Base-by-base conservation (phyloP, 108 stramenopile species). In the Hondaea fermentalgiana region DNA sequence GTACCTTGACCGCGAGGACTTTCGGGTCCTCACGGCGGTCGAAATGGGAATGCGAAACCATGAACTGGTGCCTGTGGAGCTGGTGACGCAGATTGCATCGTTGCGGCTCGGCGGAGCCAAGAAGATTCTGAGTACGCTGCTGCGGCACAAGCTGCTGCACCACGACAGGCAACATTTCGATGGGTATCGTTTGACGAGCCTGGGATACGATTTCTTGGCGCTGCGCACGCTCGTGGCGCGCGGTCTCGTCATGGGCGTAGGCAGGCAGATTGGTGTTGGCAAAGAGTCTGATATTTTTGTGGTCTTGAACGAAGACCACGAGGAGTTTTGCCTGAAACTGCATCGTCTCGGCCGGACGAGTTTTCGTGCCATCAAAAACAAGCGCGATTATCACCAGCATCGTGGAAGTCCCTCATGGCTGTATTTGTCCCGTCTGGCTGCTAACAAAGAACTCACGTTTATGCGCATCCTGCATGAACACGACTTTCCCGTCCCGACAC, bases 1-100 rank as follows among this genome's bases (percentile, higher is more conserved):
- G 59, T 90, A 93, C 88, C 8, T 94, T 47, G 91, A 59, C 45
- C 92, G 93, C 89, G 93, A 94, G 47, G 98, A 99, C 94, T 98
- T 95, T 90, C 95, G 98, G 8, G 98, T 99, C 72, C 94, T 99
- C 19, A 96, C 96, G 57, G 99, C 98, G 19, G 95, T 98, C 35
- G 99, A 99, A 93, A 94, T 96, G 91, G 98, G 98, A 35, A 98
- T 98, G 99, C 94, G 95, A 87, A 95, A 95, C 76, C 98, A 98
- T 89, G 94, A 94, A 25, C 91, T 98, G 51, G 99, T 99, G 3
- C 98, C 99, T 4, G 88, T 95, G 44, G 91, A 95, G 43, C 95
- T 99, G 47, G 94, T 98, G 89, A 90, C 94, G n/a, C 91, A 92
- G 90, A 93, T 97, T 51, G 96, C 99, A 88, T 95, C 94, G 60